phyloP scores from a whole-genome alignment of 139 green algal species.

The Limnomonas spitsbergensis region DNA sequence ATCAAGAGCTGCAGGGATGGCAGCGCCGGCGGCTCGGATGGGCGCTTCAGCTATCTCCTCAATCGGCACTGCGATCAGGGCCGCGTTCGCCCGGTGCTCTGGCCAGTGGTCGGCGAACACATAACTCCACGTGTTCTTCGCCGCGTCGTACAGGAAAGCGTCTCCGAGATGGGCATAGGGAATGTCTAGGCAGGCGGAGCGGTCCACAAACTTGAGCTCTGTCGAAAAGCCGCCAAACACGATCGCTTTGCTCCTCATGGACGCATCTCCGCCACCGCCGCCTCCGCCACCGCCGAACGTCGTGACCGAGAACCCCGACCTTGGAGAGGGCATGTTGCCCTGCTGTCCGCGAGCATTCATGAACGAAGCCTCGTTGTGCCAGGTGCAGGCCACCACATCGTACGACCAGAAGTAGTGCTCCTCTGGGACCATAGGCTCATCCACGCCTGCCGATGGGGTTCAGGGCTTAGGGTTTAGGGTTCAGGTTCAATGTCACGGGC shows the following conservation, averaged over 20 bases:
- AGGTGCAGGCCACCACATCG: not conserved
- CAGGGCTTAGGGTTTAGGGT: not conserved
- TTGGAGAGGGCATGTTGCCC: not conserved
- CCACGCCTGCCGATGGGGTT: not conserved
- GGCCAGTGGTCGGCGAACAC: not conserved
- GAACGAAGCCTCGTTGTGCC: not conserved
- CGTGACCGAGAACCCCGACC: not conserved
- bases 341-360: not conserved
- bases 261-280: too few species aligned
- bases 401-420: not conserved
- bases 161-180: not conserved
- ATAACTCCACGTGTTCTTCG: not conserved
- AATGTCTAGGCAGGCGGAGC: too few species aligned
- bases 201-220: not conserved
- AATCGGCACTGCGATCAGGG: too few species aligned
- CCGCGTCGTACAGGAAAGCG: not conserved
- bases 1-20: too few species aligned
- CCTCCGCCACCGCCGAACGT: too few species aligned
- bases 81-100: not conserved
- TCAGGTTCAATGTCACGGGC: not conserved
- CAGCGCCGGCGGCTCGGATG: too few species aligned
- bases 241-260: not conserved
- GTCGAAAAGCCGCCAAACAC: not conserved
- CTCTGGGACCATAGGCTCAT: not conserved
- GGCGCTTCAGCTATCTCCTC: too few species aligned